phyloP scores from a whole-genome alignment of 2,329 filamentous ascomycete species.

The Colletotrichum noveboracense region DNA sequence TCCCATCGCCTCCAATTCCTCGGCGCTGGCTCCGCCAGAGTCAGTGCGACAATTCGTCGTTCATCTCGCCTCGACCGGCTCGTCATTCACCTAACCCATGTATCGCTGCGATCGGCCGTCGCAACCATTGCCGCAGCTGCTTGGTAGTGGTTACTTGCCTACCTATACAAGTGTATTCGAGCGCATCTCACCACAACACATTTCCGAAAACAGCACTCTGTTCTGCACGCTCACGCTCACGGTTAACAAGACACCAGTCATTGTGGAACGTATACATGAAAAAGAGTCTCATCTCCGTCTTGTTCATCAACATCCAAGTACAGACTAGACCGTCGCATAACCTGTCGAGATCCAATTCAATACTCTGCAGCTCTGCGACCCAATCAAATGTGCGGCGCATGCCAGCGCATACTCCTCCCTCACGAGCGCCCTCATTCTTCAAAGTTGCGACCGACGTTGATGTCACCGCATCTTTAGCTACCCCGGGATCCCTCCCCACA shows the following conservation, averaged over 20 bases:
- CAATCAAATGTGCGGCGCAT: slow-evolving; percentile 8
- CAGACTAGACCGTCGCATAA: background rate
- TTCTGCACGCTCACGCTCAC: background rate
- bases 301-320: background rate
- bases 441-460: slow-evolving; percentile 8
- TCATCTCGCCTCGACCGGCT: background rate
- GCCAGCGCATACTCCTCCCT: background rate
- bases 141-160: background rate
- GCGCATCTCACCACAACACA: background rate
- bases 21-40: background rate
- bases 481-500: slow-evolving; percentile 13
- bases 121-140: background rate
- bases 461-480: slow-evolving; percentile 4
- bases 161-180: background rate
- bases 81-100: background rate
- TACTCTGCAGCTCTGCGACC: background rate
- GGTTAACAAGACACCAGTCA: background rate
- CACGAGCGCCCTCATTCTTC: background rate
- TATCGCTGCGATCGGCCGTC: background rate
- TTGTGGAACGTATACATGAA: background rate
- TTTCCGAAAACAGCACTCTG: background rate
- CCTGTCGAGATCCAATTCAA: background rate
- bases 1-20: background rate
- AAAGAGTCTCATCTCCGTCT: background rate
- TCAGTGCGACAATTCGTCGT: background rate